Evolutionary conservation across 2,329 filamentous ascomycete genomes (phyloP).

Genomic region (Xylaria digitata): DNA sequence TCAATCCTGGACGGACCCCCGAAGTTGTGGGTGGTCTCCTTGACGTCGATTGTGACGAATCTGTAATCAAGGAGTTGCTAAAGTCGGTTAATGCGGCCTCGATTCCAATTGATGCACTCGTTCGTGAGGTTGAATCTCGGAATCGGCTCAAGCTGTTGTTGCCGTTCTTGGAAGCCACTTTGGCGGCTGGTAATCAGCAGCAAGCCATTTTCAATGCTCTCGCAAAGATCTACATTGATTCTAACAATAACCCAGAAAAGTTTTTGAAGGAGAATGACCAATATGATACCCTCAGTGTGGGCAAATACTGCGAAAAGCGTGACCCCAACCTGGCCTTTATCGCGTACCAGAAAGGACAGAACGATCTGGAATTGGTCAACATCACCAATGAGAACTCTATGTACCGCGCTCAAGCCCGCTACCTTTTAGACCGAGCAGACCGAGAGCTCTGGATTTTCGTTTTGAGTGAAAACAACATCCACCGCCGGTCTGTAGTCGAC

Average conservation of each 20-base stretch:
- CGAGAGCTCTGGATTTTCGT: conserved; percentile 94
- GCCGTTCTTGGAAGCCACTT: conserved; percentile 93
- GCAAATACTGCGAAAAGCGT: conserved; percentile 99
- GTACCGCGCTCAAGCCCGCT: conserved; percentile 97
- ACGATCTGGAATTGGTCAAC: conserved; percentile 95
- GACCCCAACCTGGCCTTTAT: conserved; percentile 96
- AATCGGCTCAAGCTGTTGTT: conserved; percentile 95
- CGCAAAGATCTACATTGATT: conserved; percentile 99
- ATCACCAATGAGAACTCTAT: conserved; percentile 99
- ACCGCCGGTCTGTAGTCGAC: conserved; percentile 92
- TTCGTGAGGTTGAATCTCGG: conserved; percentile 92
- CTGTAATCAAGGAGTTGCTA: conserved; percentile 92
- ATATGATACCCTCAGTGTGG: conserved; percentile 91
- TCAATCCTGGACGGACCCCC: conserved; percentile 91
- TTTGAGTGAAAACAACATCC: conserved; percentile 93
- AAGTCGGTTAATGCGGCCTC: conserved; percentile 83
- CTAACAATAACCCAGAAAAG: conserved; percentile 96
- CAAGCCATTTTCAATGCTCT: conserved; percentile 97
- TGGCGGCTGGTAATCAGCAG: conserved; percentile 91
- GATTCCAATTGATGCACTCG: conserved; percentile 94
- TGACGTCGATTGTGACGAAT: conserved; percentile 97
- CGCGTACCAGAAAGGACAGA: conserved; percentile 95
- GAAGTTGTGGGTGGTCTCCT: conserved; percentile 92
- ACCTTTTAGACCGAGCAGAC: conserved; percentile 91
- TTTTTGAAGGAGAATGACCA: conserved; percentile 98